Base-by-base conservation (phyloP, 208 protist species). In the Leishmania martiniquensis region DNA sequence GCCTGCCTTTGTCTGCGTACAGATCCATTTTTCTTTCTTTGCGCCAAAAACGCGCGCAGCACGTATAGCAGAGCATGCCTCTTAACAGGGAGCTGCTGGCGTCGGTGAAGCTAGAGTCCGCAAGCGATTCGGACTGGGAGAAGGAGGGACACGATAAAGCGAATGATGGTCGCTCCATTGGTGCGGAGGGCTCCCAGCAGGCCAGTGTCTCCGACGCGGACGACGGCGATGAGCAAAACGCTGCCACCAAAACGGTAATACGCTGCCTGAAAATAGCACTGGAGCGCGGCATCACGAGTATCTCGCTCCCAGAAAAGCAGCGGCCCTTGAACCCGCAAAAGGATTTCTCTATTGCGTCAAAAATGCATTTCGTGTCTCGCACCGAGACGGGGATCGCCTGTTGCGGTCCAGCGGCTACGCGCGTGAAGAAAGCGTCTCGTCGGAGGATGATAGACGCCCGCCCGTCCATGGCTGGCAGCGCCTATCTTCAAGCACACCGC, bases 311-410 rank as follows among this genome's bases (percentile, higher is more conserved):
- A 9, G 92, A 90, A 52, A 97, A 97, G 68, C 85, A 92, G 77
- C 89, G 95, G 13, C 85, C 91, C 3, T 85, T 98, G 32, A 91
- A 97, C 77, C 87, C 93, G 13, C 75, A 89, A 63, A 87, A 82
- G 39, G 95, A 98, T 77, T 97, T 97, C 71, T 87, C 89, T 12
- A 96, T 96, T 51, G 87, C 89, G 60, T 83, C 91, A 49, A 93
- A 75, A 2, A 94, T 90, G 60, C 55, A 88, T 44, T 93, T 91
- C 57, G 65, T 77, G 10, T 78, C 63, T 52, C 62, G 42, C 4
- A 42, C 32, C 37, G 67, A 65, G 15, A n/a, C 34, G 15, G 52
- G 79, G 22, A 66, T 76, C 37, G 83, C 78, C 70, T 97, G 87
- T 70, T 88, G 89, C 71, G 65, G 80, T n/a, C 52, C 78, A 47